These are phyloP conservation scores for Lanmaoa rubissima DNA, from an alignment of 768 basidiomycete species.

Conservation along the genomic window DNA sequence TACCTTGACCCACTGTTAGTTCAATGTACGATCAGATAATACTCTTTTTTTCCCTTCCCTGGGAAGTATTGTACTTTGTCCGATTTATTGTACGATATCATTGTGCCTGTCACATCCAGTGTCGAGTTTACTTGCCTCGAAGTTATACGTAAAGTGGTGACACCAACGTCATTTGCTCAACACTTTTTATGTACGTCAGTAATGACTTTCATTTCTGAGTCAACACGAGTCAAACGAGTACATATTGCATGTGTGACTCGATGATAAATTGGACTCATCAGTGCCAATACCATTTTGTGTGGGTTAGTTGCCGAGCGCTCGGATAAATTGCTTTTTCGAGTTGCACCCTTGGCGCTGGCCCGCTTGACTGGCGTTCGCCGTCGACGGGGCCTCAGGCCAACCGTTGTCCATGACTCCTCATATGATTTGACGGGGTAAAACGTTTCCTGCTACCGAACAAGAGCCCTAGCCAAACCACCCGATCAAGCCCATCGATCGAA, in stretches of 20 bases:
- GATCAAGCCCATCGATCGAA: no score
- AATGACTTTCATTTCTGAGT: neutral
- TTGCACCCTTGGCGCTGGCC: neutral
- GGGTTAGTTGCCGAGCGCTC: neutral
- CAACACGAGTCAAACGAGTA: neutral
- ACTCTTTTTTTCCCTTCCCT: neutral
- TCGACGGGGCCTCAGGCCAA: no score
- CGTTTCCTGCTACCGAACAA: no score
- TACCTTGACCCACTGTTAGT: conserved; percentile 8
- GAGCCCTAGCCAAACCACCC: no score
- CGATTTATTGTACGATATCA: conserved; percentile 12
- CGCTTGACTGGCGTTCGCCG: no score
- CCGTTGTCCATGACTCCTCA: no score
- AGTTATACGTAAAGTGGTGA: neutral
- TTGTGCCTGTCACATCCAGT: neutral
- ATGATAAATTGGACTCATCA: neutral
- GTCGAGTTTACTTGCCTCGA: neutral
- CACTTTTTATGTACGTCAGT: no score
- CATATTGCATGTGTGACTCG: neutral
- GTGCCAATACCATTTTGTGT: neutral
- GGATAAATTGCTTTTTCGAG: neutral
- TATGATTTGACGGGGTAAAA: no score
- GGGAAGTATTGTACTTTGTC: neutral
- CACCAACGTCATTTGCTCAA: no score
- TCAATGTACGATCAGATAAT: conserved; percentile 15